Conservation (phyloP, 2,329 filamentous ascomycete genomes). For the Neonectria magnoliae region DNA sequence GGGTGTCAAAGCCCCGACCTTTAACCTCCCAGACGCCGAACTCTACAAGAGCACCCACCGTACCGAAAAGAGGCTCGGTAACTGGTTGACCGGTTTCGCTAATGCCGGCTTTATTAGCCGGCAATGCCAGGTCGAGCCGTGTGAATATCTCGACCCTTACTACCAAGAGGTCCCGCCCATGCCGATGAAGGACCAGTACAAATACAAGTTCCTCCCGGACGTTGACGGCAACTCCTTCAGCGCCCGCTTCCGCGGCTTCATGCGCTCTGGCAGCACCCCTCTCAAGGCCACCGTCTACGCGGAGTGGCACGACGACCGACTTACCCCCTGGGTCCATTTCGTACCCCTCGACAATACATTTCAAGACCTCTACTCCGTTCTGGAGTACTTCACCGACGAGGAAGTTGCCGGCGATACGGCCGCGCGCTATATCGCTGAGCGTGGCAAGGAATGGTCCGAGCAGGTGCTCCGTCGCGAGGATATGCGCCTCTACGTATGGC, state of each 20-base stretch:
- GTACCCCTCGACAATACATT: slow-evolving; percentile 76
- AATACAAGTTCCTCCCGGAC: slow-evolving; percentile 74
- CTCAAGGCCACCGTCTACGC: slow-evolving; percentile 78
- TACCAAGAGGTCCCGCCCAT: slow-evolving; percentile 46
- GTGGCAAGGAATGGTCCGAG: slow-evolving; percentile 69
- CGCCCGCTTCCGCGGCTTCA: slow-evolving; percentile 70
- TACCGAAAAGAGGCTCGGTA: slow-evolving; percentile 49
- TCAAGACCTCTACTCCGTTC: slow-evolving; percentile 70
- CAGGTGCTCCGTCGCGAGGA: slow-evolving; percentile 71
- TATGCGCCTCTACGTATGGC: slow-evolving; percentile 73
- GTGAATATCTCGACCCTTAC: slow-evolving; percentile 52
- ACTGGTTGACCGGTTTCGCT: slow-evolving; percentile 53
- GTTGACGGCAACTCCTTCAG: slow-evolving; percentile 76
- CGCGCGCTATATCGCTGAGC: slow-evolving; percentile 68
- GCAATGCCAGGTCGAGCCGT: slow-evolving; percentile 51
- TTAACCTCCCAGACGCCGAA: slow-evolving; percentile 55
- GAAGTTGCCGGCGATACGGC: slow-evolving; percentile 58
- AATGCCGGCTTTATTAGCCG: slow-evolving; percentile 57
- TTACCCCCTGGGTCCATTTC: slow-evolving; percentile 78
- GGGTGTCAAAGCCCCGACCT: slow-evolving; percentile 55
- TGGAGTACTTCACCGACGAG: slow-evolving; percentile 72
- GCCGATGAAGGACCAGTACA: slow-evolving; percentile 60
- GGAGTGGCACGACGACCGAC: slow-evolving; percentile 78
- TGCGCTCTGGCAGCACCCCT: slow-evolving; percentile 71
- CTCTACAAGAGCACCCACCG: slow-evolving; percentile 55